Evolutionary conservation across 495 filamentous ascomycete species (phyloP), one percentile per base, ranked within the genome.

Genomic region (Rhypophila decipiens): DNA sequence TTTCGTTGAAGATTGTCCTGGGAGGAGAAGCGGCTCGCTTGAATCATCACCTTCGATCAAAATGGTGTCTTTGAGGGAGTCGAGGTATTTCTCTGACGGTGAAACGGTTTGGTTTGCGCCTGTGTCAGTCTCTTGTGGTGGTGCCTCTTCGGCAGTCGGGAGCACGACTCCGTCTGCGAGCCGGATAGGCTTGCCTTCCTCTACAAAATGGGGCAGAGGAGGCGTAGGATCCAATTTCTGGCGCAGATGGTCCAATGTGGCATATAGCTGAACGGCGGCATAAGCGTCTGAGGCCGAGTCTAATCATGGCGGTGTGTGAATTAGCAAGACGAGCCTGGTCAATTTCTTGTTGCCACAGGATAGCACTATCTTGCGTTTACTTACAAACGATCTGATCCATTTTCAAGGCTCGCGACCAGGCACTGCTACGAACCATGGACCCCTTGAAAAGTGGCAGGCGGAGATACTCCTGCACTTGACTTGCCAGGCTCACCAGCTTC

Each of bases 221-320:
- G 88, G 90, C 2, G 68, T 67, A 13, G 88, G 87, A 31, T 78
- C 58, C 45, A 95, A 71, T 10, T 71, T 65, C 47, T 71, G 64
- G 39, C 89, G 68, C 46, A 86, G 83, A 31, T 74, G 60, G 55
- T 95, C 78, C 50, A 95, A 73, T 2, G 70, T 64, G 42, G 86
- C 71, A 59, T 76, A 93, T 22, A 95, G 72, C 56, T 85, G 82
- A 15, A 91, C 52, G 24, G 82, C 81, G 43, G 87, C 88, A 57
- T 91, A 96, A 2, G 88, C 81, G 60, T 96, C 90, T 1, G 81
- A 78, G 13, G 88, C 88, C 7, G 88, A 87, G 68, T 96, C 85
- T 88, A 50, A 13, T n/a, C n/a, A n/a, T n/a, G n/a, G n/a, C n/a
- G n/a, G n/a, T n/a, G n/a, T n/a, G n/a, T n/a, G n/a, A n/a, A n/a